Percentiles rank a stretch among this genome's conserved stretches.
Evolutionary conservation across 495 filamentous ascomycete genomes (phyloP).

Genomic region (Penicillium longicatenatum): DNA sequence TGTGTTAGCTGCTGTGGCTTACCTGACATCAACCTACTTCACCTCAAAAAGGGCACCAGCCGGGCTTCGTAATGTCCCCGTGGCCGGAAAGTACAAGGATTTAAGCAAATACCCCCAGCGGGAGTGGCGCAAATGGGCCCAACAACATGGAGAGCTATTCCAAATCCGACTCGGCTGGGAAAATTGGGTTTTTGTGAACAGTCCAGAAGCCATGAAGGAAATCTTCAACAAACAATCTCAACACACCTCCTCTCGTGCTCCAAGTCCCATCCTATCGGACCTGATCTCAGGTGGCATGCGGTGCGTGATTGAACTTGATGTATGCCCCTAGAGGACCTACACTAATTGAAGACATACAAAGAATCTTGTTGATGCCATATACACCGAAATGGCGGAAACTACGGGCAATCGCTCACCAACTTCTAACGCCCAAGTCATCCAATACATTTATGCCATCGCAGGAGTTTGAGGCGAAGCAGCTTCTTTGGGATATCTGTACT

Average conservation of each 20-base stretch:
- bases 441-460: neutral
- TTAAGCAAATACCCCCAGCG: neutral
- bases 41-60: too few species aligned
- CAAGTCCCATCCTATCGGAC: slow-evolving; percentile 28
- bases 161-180: slow-evolving; percentile 39
- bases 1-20: too few species aligned
- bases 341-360: neutral
- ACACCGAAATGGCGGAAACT: neutral
- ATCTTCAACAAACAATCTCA: slow-evolving; percentile 41
- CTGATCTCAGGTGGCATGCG: neutral
- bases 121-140: neutral
- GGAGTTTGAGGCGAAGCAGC: neutral
- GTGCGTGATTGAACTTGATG: neutral
- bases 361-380: neutral
- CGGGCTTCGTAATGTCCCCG: too few species aligned
- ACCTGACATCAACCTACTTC: too few species aligned
- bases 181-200: slow-evolving; percentile 45
- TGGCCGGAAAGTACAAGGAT: too few species aligned
- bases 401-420: neutral
- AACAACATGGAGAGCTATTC: neutral
- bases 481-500: neutral
- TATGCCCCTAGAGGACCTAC: too few species aligned
- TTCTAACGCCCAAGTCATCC: neutral
- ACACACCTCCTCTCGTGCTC: slow-evolving; percentile 28
- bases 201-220: slow-evolving; percentile 38